Evolutionary conservation across 1,139 yeast genomes (phyloP).

Genomic region (Suhomyces choctaworum): DNA sequence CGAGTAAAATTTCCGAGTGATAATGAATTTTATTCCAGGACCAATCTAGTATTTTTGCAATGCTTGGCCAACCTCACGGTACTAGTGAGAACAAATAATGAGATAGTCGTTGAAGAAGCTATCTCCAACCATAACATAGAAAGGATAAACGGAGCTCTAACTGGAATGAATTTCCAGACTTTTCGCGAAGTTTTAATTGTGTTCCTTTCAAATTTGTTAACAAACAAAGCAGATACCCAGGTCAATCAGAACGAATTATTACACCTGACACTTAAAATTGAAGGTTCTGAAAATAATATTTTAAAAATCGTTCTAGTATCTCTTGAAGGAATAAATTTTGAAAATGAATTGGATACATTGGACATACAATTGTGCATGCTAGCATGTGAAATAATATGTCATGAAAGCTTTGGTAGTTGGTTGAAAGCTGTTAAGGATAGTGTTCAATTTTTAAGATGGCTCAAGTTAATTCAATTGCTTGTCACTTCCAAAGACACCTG

Average conservation of each 20-base stretch:
- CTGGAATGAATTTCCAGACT: background rate
- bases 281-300: conserved; percentile 3
- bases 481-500: conserved; percentile 53
- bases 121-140: background rate
- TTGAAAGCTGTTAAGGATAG: background rate
- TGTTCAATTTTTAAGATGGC: conserved; percentile 12
- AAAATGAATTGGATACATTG: conserved; percentile 2
- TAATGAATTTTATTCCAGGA: conserved; percentile 12
- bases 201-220: conserved; percentile 1
- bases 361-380: conserved; percentile 8
- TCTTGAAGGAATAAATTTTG: conserved; percentile 14
- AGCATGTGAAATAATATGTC: conserved; percentile 14
- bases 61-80: conserved; percentile 14
- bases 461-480: conserved; percentile 41
- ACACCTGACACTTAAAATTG: conserved; percentile 9
- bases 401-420: conserved; percentile 20
- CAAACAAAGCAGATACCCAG: conserved; percentile 6
- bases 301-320: conserved; percentile 10
- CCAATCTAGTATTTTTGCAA: conserved; percentile 14
- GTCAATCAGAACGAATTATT: conserved; percentile 14
- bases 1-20: background rate
- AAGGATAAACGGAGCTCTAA: background rate
- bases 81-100: background rate
- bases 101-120: background rate
- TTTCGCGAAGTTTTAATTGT: background rate